A percentile compares a stretch with the other conserved stretches of the same genome.
phyloP scores from a whole-genome alignment of 2,329 filamentous ascomycete species.

The Claviceps monticola region DNA sequence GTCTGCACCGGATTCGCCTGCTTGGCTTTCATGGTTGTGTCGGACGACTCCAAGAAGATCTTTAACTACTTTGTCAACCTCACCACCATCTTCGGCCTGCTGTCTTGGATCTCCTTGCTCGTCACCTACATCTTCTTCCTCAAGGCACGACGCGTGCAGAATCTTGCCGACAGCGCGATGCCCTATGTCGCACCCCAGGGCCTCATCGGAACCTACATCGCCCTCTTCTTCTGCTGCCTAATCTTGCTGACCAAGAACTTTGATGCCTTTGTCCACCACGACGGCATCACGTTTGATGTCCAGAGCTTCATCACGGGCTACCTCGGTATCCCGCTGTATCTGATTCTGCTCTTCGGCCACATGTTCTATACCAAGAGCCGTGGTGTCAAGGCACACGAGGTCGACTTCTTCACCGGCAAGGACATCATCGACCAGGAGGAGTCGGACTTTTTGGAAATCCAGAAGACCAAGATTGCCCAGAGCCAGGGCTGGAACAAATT shows the following conservation, averaged over 20 bases:
- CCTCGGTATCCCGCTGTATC: slow-evolving; percentile 61
- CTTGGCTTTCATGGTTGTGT: slow-evolving; percentile 55
- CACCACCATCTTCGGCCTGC: slow-evolving; percentile 50
- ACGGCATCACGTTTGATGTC: slow-evolving; percentile 48
- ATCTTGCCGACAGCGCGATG: slow-evolving; percentile 38
- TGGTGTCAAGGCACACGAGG: slow-evolving; percentile 41
- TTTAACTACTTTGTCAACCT: slow-evolving; percentile 56
- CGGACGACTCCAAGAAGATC: slow-evolving; percentile 39
- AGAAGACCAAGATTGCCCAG: slow-evolving; percentile 16
- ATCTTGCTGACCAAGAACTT: slow-evolving; percentile 77
- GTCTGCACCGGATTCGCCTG: slow-evolving; percentile 48
- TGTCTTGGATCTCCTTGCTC: slow-evolving; percentile 56
- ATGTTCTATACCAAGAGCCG: slow-evolving; percentile 43
- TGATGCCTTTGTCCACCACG: slow-evolving; percentile 48
- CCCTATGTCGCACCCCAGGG: slow-evolving; percentile 60
- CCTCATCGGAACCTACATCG: slow-evolving; percentile 51
- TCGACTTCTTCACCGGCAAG: slow-evolving; percentile 61
- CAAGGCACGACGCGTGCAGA: slow-evolving; percentile 46
- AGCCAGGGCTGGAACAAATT: slow-evolving; percentile 18
- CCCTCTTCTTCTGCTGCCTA: slow-evolving; percentile 55
- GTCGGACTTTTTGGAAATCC: slow-evolving; percentile 45
- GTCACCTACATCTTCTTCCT: slow-evolving; percentile 56
- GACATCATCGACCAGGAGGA: slow-evolving; percentile 61
- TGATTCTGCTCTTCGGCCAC: slow-evolving; percentile 55
- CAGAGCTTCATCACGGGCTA: slow-evolving; percentile 69